phyloP scores from a whole-genome alignment of 192 early-diverging fungal species.

The Coemansia sp. region DNA sequence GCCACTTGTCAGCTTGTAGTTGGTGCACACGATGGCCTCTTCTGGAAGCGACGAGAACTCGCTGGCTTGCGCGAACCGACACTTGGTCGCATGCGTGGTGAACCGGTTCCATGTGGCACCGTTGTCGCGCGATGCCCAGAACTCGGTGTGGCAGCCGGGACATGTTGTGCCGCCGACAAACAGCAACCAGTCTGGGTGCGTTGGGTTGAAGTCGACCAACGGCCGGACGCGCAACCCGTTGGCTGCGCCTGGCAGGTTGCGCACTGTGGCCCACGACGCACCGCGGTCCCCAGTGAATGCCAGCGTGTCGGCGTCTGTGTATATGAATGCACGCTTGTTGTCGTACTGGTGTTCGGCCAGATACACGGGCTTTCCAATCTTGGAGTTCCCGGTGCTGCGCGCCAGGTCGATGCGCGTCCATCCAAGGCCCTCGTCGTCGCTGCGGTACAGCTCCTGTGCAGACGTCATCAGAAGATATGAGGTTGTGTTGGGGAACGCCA shows the following conservation, averaged over 20 bases:
- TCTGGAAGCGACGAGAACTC: conserved; percentile 64
- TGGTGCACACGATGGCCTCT: conserved; percentile 74
- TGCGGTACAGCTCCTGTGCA: conserved; percentile 65
- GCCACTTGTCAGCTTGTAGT: conserved; percentile 60
- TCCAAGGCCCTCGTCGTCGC: conserved; percentile 70
- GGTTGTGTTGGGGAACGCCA: conserved; percentile 70
- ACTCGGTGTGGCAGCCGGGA: conserved; percentile 66
- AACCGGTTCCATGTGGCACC: conserved; percentile 73
- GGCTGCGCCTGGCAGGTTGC: conserved; percentile 57
- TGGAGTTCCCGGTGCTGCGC: conserved; percentile 28
- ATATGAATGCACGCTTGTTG: conserved; percentile 64
- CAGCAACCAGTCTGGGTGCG: conserved; percentile 82
- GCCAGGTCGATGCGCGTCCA: conserved; percentile 61
- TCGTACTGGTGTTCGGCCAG: conserved; percentile 74
- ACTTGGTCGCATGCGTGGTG: conserved; percentile 82
- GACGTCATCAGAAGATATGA: conserved; percentile 61
- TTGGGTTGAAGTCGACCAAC: conserved; percentile 87
- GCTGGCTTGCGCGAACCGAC: conserved; percentile 69
- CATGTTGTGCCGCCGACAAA: conserved; percentile 67
- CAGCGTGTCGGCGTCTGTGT: conserved; percentile 54
- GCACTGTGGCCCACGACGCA: conserved; percentile 49
- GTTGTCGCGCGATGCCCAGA: conserved; percentile 69
- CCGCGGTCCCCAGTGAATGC: conserved; percentile 64
- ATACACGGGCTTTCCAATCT: conserved; percentile 41
- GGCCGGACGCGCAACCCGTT: conserved; percentile 66